Conservation (phyloP, 2,329 filamentous ascomycete species). For the Chrysosporium queenslandicum region DNA sequence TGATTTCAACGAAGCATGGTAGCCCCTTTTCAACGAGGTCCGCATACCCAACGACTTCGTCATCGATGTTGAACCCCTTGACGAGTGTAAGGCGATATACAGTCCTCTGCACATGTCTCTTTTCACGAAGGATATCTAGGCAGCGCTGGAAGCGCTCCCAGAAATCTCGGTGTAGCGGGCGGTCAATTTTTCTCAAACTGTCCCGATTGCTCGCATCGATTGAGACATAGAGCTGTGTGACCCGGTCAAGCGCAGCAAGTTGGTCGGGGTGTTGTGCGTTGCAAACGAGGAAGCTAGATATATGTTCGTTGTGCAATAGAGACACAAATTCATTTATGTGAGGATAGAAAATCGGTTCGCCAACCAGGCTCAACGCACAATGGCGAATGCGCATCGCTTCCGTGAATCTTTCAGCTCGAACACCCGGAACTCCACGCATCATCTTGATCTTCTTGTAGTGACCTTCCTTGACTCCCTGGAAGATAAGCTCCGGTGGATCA, state of each 20-base stretch:
- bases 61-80: constrained; percentile 95
- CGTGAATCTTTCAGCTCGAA: constrained; percentile 79
- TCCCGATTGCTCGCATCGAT: constrained; percentile 92
- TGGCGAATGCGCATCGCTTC: constrained; percentile 91
- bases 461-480: constrained; percentile 76
- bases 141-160: constrained; percentile 93
- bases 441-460: constrained; percentile 98
- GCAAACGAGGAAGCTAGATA: constrained; percentile 91
- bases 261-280: constrained; percentile 95
- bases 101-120: constrained; percentile 75
- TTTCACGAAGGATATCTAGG: constrained; percentile 75
- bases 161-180: constrained; percentile 88
- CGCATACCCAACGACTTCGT: constrained; percentile 83
- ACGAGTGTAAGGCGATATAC: constrained; percentile 92
- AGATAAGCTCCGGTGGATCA: constrained; percentile 81
- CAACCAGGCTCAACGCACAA: constrained; percentile 83
- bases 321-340: constrained; percentile 86
- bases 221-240: constrained; percentile 92
- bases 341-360: constrained; percentile 98
- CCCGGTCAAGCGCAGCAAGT: constrained; percentile 66
- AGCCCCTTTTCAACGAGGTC: constrained; percentile 75
- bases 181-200: constrained; percentile 75
- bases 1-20: constrained; percentile 89
- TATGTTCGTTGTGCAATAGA: constrained; percentile 74
- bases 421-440: constrained; percentile 86